Evolutionary conservation across 805 yeast genomes (phyloP), one percentile per base, ranked within the genome.

Genomic region (Ogataea polymorpha): DNA sequence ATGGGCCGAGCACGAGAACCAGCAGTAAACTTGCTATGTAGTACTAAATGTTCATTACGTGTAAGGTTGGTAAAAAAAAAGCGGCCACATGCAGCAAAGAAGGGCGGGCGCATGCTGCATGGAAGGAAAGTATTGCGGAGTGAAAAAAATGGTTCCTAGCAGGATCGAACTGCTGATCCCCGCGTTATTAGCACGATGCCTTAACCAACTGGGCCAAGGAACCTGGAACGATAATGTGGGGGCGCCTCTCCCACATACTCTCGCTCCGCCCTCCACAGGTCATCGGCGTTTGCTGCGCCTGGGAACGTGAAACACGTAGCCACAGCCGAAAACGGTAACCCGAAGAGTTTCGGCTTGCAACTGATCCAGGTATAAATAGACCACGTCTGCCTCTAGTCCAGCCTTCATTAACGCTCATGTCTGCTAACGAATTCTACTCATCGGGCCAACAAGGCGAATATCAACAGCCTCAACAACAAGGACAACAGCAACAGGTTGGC

Each of bases 141-240:
- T 7, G 5, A 51, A 61, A 56, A 35, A 54, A 66, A 56, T 80
- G 86, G 79, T 80, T 84, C 84, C 83, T 80, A 78, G 83, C 86
- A 77, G 86, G 86, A 79, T 80, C 86, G 86, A 80, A 80, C 86
- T 77, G 86, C 83, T 79, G 86, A 80, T 79, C 86, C 59, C 59
- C 65, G 68, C 67, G 68, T 63, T 63, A 63, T 63, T 63, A 63
- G 68, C 68, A 63, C 68, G 65, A 61, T 58, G 68, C 68, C 68
- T 63, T 63, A 63, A 63, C 68, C 68, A 62, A 63, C 68, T 63
- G 67, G 68, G 68, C 68, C 68, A 63, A 63, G 64, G 65, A 64
- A 59, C 58, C 61, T 39, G 33, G 37, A 28, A 39, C 36, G 24
- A 16, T 4, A 15, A 20, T 30, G 27, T 38, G 26, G 14, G 7